phyloP scores from a whole-genome alignment of 2,329 filamentous ascomycete genomes.

The Colletotrichum spinosum region DNA sequence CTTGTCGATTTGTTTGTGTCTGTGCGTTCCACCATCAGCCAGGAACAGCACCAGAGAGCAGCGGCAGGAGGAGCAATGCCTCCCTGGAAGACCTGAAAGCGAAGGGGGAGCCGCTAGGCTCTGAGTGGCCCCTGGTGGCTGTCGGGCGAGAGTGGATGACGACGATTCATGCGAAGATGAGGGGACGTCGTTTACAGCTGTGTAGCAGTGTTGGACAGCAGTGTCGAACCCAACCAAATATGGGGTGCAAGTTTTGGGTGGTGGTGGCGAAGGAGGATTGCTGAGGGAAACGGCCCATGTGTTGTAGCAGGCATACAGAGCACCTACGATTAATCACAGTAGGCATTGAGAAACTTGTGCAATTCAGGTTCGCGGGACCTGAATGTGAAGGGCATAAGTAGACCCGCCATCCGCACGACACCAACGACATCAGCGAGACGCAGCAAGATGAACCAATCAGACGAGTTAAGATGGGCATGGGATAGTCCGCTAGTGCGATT shows the following conservation, averaged over 20 bases:
- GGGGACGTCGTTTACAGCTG: not conserved
- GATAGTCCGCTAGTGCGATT: constrained; percentile 21
- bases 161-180: constrained; percentile 27
- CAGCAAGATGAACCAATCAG: constrained; percentile 23
- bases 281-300: not conserved
- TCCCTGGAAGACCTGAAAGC: constrained; percentile 10
- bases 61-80: constrained; percentile 12
- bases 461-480: constrained; percentile 3
- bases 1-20: constrained; percentile 10
- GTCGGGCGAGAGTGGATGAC: constrained; percentile 4
- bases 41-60: not conserved
- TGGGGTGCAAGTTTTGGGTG: not conserved
- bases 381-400: constrained; percentile 13
- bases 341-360: not conserved
- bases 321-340: no score
- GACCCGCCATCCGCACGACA: constrained; percentile 20
- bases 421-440: not conserved
- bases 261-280: not conserved
- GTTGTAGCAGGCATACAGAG: not conserved
- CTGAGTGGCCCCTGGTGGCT: not conserved
- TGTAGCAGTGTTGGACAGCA: not conserved
- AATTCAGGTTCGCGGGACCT: not conserved
- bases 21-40: not conserved
- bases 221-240: not conserved
- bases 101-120: not conserved